phyloP scores from a whole-genome alignment of 2,329 filamentous ascomycete genomes.

The Podosphaera xanthii region DNA sequence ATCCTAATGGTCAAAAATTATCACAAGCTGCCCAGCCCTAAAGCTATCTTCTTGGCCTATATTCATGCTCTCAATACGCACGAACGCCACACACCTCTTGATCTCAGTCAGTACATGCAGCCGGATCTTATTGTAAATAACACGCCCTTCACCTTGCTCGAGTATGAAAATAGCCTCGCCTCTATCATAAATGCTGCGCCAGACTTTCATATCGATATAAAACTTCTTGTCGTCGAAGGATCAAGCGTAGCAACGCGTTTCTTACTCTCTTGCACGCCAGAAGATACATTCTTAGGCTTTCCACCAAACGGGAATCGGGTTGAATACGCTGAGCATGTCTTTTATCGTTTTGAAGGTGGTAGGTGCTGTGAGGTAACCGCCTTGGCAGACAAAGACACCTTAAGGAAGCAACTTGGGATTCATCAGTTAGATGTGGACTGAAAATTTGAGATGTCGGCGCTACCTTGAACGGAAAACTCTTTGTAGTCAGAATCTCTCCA shows the following conservation, averaged over 20 bases:
- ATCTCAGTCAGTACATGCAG: background rate
- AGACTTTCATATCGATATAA: background rate
- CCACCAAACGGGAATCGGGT: background rate
- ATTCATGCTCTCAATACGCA: background rate
- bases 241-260: background rate
- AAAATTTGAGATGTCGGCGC: no score
- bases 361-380: background rate
- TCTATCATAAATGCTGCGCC: background rate
- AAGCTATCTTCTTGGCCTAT: background rate
- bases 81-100: background rate
- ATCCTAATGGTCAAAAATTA: background rate
- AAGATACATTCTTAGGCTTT: background rate
- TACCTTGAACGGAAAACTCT: no score
- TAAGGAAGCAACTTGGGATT: background rate
- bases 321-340: background rate
- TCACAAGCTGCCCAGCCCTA: background rate
- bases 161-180: background rate
- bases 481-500: no score
- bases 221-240: background rate
- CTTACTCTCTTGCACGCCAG: background rate
- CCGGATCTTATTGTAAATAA: background rate
- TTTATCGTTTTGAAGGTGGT: background rate
- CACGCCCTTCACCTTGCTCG: background rate
- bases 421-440: no score
- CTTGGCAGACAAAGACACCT: background rate